Evolutionary conservation across 2,329 filamentous ascomycete genomes (phyloP).

Genomic region (Dactylellina leptospora): DNA sequence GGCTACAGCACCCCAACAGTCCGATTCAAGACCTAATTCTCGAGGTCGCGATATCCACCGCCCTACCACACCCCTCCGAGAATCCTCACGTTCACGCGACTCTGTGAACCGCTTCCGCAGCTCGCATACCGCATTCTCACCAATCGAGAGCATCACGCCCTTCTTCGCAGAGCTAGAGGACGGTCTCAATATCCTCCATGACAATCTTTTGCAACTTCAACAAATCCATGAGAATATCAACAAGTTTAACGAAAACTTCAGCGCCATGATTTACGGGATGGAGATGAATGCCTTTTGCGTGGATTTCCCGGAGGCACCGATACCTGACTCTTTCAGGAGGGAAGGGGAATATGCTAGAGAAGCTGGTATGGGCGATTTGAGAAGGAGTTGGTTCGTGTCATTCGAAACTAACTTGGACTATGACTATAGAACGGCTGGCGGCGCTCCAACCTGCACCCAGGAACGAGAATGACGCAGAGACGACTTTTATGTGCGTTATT

Average conservation of each 20-base stretch:
- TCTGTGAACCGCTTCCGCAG: slow-evolving; percentile 75
- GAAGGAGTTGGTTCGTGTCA: background rate
- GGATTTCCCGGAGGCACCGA: slow-evolving; percentile 91
- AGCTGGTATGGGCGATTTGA: slow-evolving; percentile 18
- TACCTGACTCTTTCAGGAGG: slow-evolving; percentile 80
- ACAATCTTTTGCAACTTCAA: slow-evolving; percentile 97
- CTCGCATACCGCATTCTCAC: slow-evolving; percentile 69
- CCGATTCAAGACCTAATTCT: slow-evolving; percentile 35
- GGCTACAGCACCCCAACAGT: slow-evolving; percentile 22
- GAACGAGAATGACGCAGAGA: slow-evolving; percentile 69
- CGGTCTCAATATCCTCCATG: slow-evolving; percentile 92
- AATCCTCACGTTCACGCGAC: slow-evolving; percentile 87
- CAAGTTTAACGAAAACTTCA: slow-evolving; percentile 94
- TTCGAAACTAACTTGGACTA: background rate
- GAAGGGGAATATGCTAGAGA: slow-evolving; percentile 59
- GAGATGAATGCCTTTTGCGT: slow-evolving; percentile 99
- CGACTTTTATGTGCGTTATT: slow-evolving; percentile 78
- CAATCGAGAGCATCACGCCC: slow-evolving; percentile 83
- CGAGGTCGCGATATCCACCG: slow-evolving; percentile 61
- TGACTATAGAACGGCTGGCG: slow-evolving; percentile 34
- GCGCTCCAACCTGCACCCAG: slow-evolving; percentile 53
- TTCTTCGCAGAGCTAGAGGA: slow-evolving; percentile 93
- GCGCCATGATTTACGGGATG: slow-evolving; percentile 90
- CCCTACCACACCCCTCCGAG: slow-evolving; percentile 89
- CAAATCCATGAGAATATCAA: slow-evolving; percentile 94